Evolutionary conservation across 2,329 filamentous ascomycete genomes (phyloP).

Genomic region (Coleophoma crateriformis): DNA sequence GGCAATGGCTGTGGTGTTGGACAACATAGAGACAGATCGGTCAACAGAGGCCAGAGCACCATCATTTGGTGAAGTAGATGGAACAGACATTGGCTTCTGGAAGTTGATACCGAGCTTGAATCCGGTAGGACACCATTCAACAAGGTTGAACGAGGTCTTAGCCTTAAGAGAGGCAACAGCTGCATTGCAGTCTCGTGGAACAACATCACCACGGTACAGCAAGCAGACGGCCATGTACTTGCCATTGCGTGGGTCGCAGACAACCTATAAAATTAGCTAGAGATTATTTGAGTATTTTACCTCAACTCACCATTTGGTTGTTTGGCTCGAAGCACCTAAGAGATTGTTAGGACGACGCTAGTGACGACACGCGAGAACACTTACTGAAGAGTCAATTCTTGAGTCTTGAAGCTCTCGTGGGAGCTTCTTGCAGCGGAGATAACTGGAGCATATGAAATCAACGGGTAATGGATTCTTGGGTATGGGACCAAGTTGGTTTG

Average conservation of each 20-base stretch:
- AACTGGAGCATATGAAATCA: constrained; percentile 61
- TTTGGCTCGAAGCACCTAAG: constrained; percentile 55
- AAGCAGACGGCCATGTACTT: constrained; percentile 67
- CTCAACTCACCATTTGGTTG: constrained; percentile 60
- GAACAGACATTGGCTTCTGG: constrained; percentile 49
- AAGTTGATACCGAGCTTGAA: constrained; percentile 68
- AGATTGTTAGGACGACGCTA: constrained; percentile 3
- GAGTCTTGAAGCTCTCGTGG: constrained; percentile 62
- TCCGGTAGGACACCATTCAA: constrained; percentile 65
- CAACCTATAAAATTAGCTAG: too few relatives aligned
- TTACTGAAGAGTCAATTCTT: constrained; percentile 59
- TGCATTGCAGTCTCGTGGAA: constrained; percentile 54
- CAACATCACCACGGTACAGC: constrained; percentile 61
- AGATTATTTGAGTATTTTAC: too few relatives aligned
- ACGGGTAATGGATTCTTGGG: constrained; percentile 61
- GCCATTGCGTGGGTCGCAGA: constrained; percentile 57
- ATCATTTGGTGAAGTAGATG: constrained; percentile 28
- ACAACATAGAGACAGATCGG: constrained; percentile 55
- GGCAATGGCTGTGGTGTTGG: constrained; percentile 62
- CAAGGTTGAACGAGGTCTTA: constrained; percentile 58
- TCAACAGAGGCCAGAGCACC: constrained; percentile 48
- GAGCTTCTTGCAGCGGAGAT: constrained; percentile 54
- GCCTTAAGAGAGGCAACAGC: constrained; percentile 58
- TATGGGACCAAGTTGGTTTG: constrained; percentile 66
- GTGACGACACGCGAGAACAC: constrained; percentile 9